Evolutionary conservation across 441 rosid species (phyloP), one percentile per base, ranked within the genome.

Genomic region (Arabidopsis lyrata): DNA sequence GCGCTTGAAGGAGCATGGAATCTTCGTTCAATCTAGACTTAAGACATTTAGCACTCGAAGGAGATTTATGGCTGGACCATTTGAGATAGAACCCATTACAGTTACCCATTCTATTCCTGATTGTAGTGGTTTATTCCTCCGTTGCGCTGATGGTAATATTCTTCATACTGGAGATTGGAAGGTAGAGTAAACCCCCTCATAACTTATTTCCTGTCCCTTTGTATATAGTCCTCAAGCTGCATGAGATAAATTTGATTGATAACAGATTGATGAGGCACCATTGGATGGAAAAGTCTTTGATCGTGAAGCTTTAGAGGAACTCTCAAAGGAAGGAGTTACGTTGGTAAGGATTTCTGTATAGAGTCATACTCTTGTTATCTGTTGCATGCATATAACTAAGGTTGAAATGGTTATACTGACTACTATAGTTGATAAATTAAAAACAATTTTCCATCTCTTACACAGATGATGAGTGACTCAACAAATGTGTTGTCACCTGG

Each of bases 121-220:
- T 84, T 95, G 99, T 82, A 88, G 91, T 77, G 97, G 99, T 48
- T 85, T 95, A 69, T 90, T 95, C 72, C 97, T 95, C 73, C 99
- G 99, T 15, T 95, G 97, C 38, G 82, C 89, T 85, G 97, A 95
- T 88, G 99, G 99, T 78, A 92, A 89, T 72, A 90, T 95, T 84
- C 89, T 95, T 76, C 99, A 95, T 75, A 95, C 99, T 24, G 99
- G 99, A 65, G 99, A 95, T 81, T 95, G 99, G 99, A 95, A 95
- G 92, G 97, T 90, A 78, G 68, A 72, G 66, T 71, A 20, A 29
- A 72, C 55, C 15, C 8, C 62, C 32, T 54, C 53, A 45, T 77
- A 10, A 32, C n/a, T 49, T 18, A 6, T 79, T 63, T 50, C 57
- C 10, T 77, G 77, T 63, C 39, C 68, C 29, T 27, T 79, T 68